Percentiles rank a stretch among this genome's conserved stretches.
Evolutionary conservation across 1,284 basidiomycete species (phyloP).

Genomic region (Acaromyces ingoldii): DNA sequence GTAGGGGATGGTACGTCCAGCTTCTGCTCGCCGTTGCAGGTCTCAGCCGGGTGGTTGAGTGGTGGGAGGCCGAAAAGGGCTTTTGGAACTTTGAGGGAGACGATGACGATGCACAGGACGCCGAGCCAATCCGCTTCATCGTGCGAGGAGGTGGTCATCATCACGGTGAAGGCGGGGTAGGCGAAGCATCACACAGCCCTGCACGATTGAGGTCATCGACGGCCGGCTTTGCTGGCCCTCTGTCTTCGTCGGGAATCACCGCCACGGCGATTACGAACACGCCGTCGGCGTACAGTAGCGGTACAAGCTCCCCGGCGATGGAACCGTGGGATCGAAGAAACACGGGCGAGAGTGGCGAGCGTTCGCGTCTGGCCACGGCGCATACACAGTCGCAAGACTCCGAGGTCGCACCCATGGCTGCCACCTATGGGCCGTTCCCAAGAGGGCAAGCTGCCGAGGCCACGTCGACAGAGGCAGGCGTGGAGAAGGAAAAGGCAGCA

Average conservation of each 20-base stretch:
- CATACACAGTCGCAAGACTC: too few species aligned
- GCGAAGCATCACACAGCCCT: too few species aligned
- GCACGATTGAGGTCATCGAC: too few species aligned
- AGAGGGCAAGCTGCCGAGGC: slow-evolving; percentile 2
- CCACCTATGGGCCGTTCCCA: too few species aligned
- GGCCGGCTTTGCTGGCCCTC: too few species aligned
- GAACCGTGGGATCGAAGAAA: slow-evolving; percentile 10
- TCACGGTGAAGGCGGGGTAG: too few species aligned
- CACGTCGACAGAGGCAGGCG: not conserved
- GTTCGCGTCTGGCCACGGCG: slow-evolving; percentile 5
- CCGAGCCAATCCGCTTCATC: slow-evolving; percentile 49
- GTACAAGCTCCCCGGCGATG: slow-evolving; percentile 34
- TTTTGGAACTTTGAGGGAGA: slow-evolving; percentile 99
- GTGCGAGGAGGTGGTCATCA: too few species aligned
- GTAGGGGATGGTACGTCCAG: slow-evolving; percentile 96
- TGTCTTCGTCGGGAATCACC: too few species aligned
- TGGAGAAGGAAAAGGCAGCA: not conserved
- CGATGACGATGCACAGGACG: slow-evolving; percentile 57
- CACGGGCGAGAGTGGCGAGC: slow-evolving; percentile 10
- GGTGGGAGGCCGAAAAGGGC: slow-evolving; percentile 99
- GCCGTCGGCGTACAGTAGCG: slow-evolving; percentile 17
- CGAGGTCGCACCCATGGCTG: too few species aligned
- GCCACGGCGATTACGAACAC: too few species aligned
- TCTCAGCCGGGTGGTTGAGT: slow-evolving; percentile 91
- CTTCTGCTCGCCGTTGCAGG: slow-evolving; percentile 82